Base-by-base conservation (phyloP, 1,284 basidiomycete species). In the Takashimella tepidaria region DNA sequence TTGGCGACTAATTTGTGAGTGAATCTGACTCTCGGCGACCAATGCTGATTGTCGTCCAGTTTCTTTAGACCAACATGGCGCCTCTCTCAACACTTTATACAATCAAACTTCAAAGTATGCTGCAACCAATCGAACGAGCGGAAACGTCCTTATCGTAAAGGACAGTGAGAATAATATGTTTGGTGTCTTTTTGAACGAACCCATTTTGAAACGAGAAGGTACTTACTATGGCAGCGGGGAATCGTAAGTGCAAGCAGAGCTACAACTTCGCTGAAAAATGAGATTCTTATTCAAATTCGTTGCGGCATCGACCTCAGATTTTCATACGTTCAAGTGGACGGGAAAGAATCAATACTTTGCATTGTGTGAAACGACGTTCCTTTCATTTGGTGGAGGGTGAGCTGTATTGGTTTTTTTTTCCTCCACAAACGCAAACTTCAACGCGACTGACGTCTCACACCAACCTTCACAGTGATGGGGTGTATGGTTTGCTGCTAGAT, bases 1-100 rank as follows among this genome's bases (percentile, higher is more conserved):
- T n/a, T 98, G 95, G 95, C 82, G 82, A 1, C 79, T 98, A 3
- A 76, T 97, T 1, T 98, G 97, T 76, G 47, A 53, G 71, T 62
- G 3, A n/a, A 40, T 19, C 8, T 11, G 22, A 23, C 22, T 10
- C 37, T 24, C 20, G 44, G 41, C 49, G 26, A 57, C 56, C 50
- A 11, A 42, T n/a, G n/a, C n/a, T n/a, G n/a, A n/a, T n/a, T n/a
- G n/a, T 41, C 25, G 4, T 13, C 2, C 45, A 76, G 74, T 75
- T 76, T 93, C 90, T 10, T 79, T 96, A 16, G 95, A 98, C 66
- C 92, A 97, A 70, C 89, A 98, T 60, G 95, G 95, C 0, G 92
- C 93, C 45, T 93, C 90, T 8, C 79, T 98, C 10, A 83, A 87
- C 41, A 97, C 95, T 0, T 80, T 98, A 0, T 95, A 93, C 69